A percentile compares a stretch with the other conserved stretches of the same genome.
These are phyloP conservation scores for Gryganskiella cystojenkinii DNA, from an alignment of 192 early-diverging fungal species.

Conservation along the genomic window DNA sequence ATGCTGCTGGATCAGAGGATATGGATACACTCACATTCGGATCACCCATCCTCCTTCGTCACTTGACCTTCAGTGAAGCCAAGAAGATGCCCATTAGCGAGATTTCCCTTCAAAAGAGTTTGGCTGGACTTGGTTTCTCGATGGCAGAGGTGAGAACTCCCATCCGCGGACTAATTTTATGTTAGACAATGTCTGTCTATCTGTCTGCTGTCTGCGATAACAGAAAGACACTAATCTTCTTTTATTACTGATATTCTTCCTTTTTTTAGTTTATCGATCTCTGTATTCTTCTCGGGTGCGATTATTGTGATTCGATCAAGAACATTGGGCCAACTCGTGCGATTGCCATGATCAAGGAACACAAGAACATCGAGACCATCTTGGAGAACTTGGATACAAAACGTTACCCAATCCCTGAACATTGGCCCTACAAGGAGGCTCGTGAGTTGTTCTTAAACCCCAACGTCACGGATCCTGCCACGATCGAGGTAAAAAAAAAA, in stretches of 20 bases:
- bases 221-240: neutral
- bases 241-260: neutral
- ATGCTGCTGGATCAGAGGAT: constrained; percentile 96
- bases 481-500: constrained; percentile 81
- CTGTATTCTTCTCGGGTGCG: constrained; percentile 97
- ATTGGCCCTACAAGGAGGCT: constrained; percentile 93
- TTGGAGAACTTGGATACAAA: constrained; percentile 79
- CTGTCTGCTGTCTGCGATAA: neutral
- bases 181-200: neutral
- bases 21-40: constrained; percentile 99
- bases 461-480: constrained; percentile 75
- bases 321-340: constrained; percentile 93
- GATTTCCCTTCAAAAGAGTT: constrained; percentile 82
- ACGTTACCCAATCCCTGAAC: constrained; percentile 83
- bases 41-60: constrained; percentile 88
- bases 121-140: constrained; percentile 81
- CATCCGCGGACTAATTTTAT: too few relatives aligned
- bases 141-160: constrained; percentile 69
- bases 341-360: constrained; percentile 84
- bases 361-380: constrained; percentile 84
- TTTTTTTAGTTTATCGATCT: constrained; percentile 91
- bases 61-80: constrained; percentile 91
- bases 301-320: constrained; percentile 95
- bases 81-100: constrained; percentile 94
- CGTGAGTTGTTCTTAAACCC: constrained; percentile 88